Evolutionary conservation across 768 basidiomycete species (phyloP), one percentile per base, ranked within the genome.

Genomic region (Boletus rufocinnamomeus): DNA sequence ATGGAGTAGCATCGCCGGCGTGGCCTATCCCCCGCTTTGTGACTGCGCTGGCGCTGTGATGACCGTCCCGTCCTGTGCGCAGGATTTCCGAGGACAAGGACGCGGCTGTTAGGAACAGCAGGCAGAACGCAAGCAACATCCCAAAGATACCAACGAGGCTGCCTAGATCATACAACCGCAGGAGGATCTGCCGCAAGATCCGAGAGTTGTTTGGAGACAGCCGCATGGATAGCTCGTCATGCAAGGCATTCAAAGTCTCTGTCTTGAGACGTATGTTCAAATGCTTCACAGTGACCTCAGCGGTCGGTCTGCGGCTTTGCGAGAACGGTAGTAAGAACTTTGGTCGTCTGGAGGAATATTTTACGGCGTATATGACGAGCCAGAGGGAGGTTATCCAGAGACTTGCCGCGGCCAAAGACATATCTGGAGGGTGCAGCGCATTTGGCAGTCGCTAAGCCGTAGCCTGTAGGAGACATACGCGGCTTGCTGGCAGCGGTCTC

Each of bases 101-200:
- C 10, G 46, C 57, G 14, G 43, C 57, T 3, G 79, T 78, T 69
- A 75, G 75, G 8, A 74, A 27, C 0, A 86, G 67, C 21, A 83
- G 48, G 30, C 63, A 63, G 17, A 85, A 56, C 0, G 75, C 78
- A 16, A 69, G 65, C 0, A 79, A 9, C 79, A 84, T 82, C 25
- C 87, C 85, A 8, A 82, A 45, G 4, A 77, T 63, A 3, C 79
- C 79, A 37, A 79, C 47, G 32, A 78, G 40, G 46, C 71, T 76
- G 7, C 88, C 88, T 0, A 79, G 28, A 61, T 82, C 76, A 69
- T 89, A 90, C 46, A 82, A 63, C 6, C 57, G 32, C 44, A 65
- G 61, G 11, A 85, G 62, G 2, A 61, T 54, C 4, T 62, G 53
- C 50, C 67, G 69, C 40, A 74, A 55, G 28, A 62, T 60, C 38